Conservation (phyloP, 345 rosid species). For the Isatis tinctoria region DNA sequence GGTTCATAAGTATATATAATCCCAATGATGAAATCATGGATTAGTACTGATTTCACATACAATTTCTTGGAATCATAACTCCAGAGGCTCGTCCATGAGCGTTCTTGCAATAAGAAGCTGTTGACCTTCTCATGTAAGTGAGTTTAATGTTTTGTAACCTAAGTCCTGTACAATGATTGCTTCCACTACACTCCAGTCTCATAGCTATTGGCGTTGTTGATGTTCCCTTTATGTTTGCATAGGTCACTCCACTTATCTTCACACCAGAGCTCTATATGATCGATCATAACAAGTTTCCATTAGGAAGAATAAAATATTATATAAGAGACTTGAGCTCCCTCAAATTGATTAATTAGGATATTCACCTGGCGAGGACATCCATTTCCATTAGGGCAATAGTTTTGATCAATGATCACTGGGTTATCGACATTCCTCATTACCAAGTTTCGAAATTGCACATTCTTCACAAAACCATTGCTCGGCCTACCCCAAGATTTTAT, state of each 20-base stretch:
- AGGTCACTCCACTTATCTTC: conserved; percentile 59
- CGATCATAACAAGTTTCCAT: not conserved
- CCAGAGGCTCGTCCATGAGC: conserved; percentile 50
- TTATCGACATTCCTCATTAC: conserved; percentile 39
- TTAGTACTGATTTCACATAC: not conserved
- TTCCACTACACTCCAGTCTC: conserved; percentile 54
- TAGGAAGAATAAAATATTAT: not conserved
- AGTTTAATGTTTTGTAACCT: conserved; percentile 47
- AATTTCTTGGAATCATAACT: conserved; percentile 25
- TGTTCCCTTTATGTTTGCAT: conserved; percentile 57
- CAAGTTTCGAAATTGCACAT: conserved; percentile 35
- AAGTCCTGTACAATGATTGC: conserved; percentile 48
- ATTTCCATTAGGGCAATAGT: conserved; percentile 45
- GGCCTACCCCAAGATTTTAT: conserved; percentile 58
- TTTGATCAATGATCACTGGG: conserved; percentile 57
- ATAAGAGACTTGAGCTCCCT: not conserved
- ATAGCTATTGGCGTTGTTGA: conserved; percentile 51
- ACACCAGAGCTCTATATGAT: conserved; percentile 55
- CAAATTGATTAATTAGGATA: not conserved
- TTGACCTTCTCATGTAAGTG: conserved; percentile 33
- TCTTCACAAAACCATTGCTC: conserved; percentile 41
- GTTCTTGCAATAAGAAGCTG: conserved; percentile 48
- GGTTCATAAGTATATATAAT: not conserved
- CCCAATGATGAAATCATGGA: not conserved
- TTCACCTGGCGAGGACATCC: conserved; percentile 50